These are phyloP conservation scores for Hanseniaspora mollemarum DNA, from an alignment of 805 yeast species.

Conservation along the genomic window DNA sequence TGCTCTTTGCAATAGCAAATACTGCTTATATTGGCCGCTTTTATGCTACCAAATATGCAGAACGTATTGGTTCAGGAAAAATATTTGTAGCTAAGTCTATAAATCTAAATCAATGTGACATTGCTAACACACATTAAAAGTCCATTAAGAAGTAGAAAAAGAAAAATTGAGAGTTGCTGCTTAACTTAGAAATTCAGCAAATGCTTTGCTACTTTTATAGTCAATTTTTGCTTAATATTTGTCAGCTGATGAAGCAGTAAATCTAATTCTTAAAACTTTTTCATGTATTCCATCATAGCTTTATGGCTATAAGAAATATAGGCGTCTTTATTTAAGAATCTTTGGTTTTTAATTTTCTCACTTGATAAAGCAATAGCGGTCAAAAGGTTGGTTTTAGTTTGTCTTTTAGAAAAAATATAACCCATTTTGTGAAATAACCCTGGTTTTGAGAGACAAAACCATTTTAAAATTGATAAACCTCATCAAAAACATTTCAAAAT, in stretches of 20 bases:
- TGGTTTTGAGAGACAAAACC: constrained; percentile 40
- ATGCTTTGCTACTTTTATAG: constrained; percentile 17
- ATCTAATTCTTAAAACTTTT: constrained; percentile 32
- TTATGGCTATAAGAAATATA: constrained; percentile 42
- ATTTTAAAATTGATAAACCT: constrained; percentile 45
- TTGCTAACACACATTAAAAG: constrained; percentile 36
- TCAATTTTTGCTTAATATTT: constrained; percentile 17
- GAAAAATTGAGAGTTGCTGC: constrained; percentile 49
- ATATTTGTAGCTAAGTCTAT: constrained; percentile 34
- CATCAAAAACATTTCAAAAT: constrained; percentile 46
- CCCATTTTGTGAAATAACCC: constrained; percentile 44
- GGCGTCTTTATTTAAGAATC: constrained; percentile 30
- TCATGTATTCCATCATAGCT: constrained; percentile 46
- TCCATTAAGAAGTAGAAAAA: constrained; percentile 41
- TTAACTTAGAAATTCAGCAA: constrained; percentile 36
- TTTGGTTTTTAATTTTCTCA: constrained; percentile 37
- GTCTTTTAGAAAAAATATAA: constrained; percentile 44
- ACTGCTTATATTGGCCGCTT: constrained; percentile 35
- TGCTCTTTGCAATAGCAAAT: constrained; percentile 35
- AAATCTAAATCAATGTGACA: constrained; percentile 42
- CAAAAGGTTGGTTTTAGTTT: constrained; percentile 49
- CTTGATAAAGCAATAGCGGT: constrained; percentile 45
- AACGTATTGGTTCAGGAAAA: constrained; percentile 36
- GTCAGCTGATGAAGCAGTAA: constrained; percentile 37
- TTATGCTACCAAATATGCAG: constrained; percentile 34